Evolutionary conservation across 139 green algal genomes (phyloP).

Genomic region (Coccomyxa sp.): DNA sequence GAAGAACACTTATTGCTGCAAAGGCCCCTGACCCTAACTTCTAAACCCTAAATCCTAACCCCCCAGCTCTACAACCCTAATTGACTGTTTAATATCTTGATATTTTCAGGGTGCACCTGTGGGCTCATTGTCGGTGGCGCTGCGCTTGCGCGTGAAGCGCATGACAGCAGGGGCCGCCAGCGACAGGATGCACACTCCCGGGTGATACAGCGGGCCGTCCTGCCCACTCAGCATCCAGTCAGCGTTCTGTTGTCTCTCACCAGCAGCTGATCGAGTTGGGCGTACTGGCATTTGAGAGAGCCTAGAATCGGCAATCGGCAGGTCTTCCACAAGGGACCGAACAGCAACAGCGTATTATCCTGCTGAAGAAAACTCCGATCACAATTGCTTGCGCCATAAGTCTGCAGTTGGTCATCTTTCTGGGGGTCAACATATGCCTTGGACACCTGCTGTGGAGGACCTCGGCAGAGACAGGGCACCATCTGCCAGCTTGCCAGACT

Average conservation of each 20-base stretch:
- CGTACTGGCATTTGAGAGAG: neutral
- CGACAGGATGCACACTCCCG: conserved; percentile 55
- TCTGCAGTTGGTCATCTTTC: neutral
- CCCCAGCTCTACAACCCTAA: no score
- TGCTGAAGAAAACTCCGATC: neutral
- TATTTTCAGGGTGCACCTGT: no score
- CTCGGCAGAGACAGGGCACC: neutral
- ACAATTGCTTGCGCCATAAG: neutral
- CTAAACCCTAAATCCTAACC: no score
- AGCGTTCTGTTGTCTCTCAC: neutral
- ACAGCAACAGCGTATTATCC: neutral
- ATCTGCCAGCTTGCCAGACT: neutral
- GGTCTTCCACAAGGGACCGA: neutral
- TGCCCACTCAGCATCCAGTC: conserved; percentile 5
- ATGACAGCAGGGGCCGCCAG: conserved; percentile 53
- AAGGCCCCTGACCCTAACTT: no score
- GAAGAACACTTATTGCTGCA: no score
- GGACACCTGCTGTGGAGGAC: no score
- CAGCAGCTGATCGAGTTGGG: no score
- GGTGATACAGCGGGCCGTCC: conserved; percentile 57
- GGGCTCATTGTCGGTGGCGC: no score
- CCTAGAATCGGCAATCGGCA: neutral
- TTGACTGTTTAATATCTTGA: no score
- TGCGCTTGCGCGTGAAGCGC: conserved; percentile 47
- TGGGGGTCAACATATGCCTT: no score